Conservation (phyloP, 2,329 filamentous ascomycete genomes). For the Trichoderma simmonsii region DNA sequence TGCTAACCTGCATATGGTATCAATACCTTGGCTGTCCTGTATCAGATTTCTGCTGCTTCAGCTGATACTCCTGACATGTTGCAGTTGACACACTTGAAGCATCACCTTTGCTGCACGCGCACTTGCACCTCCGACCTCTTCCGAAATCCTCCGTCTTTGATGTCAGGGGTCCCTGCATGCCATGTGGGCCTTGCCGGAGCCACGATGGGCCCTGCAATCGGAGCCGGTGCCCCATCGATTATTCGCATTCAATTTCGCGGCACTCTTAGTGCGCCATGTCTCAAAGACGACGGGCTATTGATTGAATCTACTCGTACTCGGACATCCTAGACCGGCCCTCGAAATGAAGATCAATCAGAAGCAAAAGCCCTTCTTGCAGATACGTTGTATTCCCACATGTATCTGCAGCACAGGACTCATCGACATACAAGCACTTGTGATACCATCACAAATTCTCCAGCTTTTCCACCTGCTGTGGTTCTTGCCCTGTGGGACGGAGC, state of each 20-base stretch:
- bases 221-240: slow-evolving; percentile 10
- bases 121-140: slow-evolving; percentile 1
- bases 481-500: neutral
- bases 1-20: neutral
- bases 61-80: slow-evolving; percentile 5
- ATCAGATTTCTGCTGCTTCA: neutral
- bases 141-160: slow-evolving; percentile 9
- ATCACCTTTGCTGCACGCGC: slow-evolving; percentile 3
- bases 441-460: neutral
- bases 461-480: neutral
- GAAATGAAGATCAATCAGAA: neutral
- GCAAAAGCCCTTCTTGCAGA: neutral
- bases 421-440: neutral
- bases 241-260: slow-evolving; percentile 2
- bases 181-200: slow-evolving; percentile 16
- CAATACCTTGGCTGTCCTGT: neutral
- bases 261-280: neutral
- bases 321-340: neutral
- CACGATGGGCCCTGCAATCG: slow-evolving; percentile 10
- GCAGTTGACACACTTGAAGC: slow-evolving; percentile 15
- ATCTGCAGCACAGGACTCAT: neutral
- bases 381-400: neutral
- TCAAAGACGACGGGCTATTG: neutral
- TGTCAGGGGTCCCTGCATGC: slow-evolving; percentile 8
- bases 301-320: neutral